Conservation (phyloP, 345 rosid species). For the Chamaenerion angustifolium region DNA sequence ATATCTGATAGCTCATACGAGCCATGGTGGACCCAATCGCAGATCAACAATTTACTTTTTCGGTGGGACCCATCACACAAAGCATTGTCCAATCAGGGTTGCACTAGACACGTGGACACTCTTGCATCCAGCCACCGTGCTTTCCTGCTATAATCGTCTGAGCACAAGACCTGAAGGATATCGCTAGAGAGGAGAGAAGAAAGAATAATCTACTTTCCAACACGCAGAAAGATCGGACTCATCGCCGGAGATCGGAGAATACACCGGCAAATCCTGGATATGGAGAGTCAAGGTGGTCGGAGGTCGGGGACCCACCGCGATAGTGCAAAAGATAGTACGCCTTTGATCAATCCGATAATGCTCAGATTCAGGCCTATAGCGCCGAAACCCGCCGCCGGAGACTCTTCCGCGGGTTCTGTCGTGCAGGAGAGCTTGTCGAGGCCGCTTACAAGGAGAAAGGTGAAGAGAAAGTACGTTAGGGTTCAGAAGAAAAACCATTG, state of each 20-base stretch:
- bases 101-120: constrained; percentile 3
- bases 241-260: not conserved
- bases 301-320: constrained; percentile 13
- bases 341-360: constrained; percentile 43
- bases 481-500: constrained; percentile 21
- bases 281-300: constrained; percentile 18
- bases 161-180: not conserved
- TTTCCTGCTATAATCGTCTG: constrained; percentile 4
- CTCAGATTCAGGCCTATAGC: constrained; percentile 83
- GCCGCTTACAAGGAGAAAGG: constrained; percentile 18
- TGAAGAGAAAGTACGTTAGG: constrained; percentile 66
- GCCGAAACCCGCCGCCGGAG: constrained; percentile 48
- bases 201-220: not conserved
- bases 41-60: not conserved
- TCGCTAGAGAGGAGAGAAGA: not conserved
- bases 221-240: not conserved
- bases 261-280: not conserved
- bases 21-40: no score
- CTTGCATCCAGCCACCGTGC: constrained; percentile 2
- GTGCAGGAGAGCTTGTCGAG: constrained; percentile 11
- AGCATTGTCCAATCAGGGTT: not conserved
- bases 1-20: no score
- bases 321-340: constrained; percentile 22
- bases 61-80: not conserved
- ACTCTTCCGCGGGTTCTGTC: constrained; percentile 7